Conservation (phyloP, 345 rosid species). For the Noccaea bulbosa region DNA sequence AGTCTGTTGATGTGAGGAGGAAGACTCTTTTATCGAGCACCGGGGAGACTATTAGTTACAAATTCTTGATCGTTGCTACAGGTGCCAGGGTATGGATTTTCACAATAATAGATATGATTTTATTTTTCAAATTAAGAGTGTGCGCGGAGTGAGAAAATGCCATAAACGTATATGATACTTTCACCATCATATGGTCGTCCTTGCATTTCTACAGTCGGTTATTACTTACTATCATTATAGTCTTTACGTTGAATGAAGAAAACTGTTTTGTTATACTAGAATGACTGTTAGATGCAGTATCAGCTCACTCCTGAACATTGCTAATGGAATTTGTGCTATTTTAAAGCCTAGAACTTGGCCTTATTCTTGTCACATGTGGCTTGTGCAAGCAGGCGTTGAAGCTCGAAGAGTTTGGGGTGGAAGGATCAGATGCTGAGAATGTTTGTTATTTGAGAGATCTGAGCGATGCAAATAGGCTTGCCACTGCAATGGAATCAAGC, state of each 20-base stretch:
- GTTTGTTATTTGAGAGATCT: slow-evolving; percentile 89
- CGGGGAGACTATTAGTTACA: slow-evolving; percentile 95
- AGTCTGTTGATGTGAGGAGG: slow-evolving; percentile 87
- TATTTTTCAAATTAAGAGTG: too few species aligned
- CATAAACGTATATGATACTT: too few species aligned
- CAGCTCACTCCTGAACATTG: slow-evolving; percentile 7
- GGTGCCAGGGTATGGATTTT: slow-evolving; percentile 96
- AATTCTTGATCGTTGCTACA: slow-evolving; percentile 85
- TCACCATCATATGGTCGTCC: neutral
- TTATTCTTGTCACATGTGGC: slow-evolving; percentile 23
- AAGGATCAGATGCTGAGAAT: slow-evolving; percentile 83
- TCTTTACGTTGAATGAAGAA: neutral
- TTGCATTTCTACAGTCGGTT: neutral
- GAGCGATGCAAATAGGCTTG: slow-evolving; percentile 86
- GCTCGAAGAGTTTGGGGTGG: slow-evolving; percentile 97
- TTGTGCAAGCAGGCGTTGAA: slow-evolving; percentile 65
- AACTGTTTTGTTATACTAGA: slow-evolving; percentile 1
- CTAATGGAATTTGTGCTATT: neutral
- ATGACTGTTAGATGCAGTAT: slow-evolving; percentile 6
- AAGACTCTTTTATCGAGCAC: slow-evolving; percentile 82
- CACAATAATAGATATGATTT: slow-evolving; percentile 23
- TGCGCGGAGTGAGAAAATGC: too few species aligned
- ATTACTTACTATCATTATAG: neutral
- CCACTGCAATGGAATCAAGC: slow-evolving; percentile 64
- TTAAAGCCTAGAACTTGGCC: slow-evolving; percentile 4